These are phyloP conservation scores for Cryptococcus jaspeensis DNA, from an alignment of 1,284 basidiomycete species.

Conservation along the genomic window DNA sequence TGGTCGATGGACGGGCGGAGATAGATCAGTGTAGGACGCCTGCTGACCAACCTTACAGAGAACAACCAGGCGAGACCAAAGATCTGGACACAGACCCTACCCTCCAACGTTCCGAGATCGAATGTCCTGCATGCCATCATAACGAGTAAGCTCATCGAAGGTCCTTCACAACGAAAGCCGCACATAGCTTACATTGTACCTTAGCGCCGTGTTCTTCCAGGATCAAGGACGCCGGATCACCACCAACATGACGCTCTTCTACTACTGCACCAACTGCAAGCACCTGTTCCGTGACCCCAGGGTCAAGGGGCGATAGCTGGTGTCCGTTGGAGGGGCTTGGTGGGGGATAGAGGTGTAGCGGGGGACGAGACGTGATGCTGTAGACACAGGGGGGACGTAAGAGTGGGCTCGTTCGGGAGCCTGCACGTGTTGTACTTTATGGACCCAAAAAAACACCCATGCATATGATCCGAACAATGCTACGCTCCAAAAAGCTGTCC, in stretches of 20 bases:
- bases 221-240: conserved; percentile 92
- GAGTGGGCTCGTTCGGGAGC: not conserved
- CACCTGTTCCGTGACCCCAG: conserved; percentile 70
- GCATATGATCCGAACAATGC: not conserved
- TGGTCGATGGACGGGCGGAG: too few species aligned
- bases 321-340: not conserved
- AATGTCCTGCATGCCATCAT: conserved; percentile 51
- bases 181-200: not conserved
- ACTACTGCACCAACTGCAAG: conserved; percentile 83
- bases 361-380: not conserved
- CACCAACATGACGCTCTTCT: conserved; percentile 78
- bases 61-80: conserved; percentile 86
- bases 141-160: conserved; percentile 31
- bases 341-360: not conserved
- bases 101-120: conserved; percentile 56
- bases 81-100: conserved; percentile 91
- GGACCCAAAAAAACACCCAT: not conserved
- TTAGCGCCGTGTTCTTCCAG: conserved; percentile 84
- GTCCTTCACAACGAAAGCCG: too few species aligned
- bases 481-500: not conserved
- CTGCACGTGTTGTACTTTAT: conserved; percentile 1
- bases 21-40: too few species aligned
- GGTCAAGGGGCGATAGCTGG: conserved; percentile 21
- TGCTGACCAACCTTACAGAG: conserved; percentile 57
- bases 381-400: not conserved